Conservation (phyloP, 2,329 filamentous ascomycete species). For the Cordyceps farinosa region DNA sequence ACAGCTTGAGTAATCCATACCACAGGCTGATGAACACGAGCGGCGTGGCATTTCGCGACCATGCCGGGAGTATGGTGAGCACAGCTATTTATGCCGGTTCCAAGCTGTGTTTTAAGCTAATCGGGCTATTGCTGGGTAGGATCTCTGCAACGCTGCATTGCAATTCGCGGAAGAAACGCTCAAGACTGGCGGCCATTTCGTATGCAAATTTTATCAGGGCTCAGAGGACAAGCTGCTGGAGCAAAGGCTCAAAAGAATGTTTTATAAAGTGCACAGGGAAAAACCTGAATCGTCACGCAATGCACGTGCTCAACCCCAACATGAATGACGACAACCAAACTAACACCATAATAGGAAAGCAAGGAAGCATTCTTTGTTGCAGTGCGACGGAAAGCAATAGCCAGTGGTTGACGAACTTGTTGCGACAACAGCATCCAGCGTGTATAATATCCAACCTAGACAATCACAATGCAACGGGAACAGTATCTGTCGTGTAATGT, state of each 20-base stretch:
- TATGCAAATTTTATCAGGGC: conserved; percentile 98
- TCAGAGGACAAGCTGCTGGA: conserved; percentile 79
- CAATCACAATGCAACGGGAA: not conserved
- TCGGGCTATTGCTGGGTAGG: conserved; percentile 48
- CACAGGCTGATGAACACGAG: conserved; percentile 99
- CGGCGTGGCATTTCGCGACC: conserved; percentile 80
- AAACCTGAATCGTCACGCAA: conserved; percentile 89
- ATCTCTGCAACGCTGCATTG: conserved; percentile 83
- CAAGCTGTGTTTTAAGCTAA: not conserved
- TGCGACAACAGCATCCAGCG: conserved; percentile 2
- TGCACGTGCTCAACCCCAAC: conserved; percentile 50
- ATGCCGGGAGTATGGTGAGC: conserved; percentile 89
- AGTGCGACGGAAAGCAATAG: conserved; percentile 57
- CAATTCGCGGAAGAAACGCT: conserved; percentile 83
- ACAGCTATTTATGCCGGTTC: not conserved
- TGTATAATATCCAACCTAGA: conserved; percentile 30
- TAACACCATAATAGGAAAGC: conserved; percentile 33
- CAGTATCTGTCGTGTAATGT: conserved; percentile 5
- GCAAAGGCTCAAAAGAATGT: conserved; percentile 68
- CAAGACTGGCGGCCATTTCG: conserved; percentile 77
- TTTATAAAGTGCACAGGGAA: conserved; percentile 75
- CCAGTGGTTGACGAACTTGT: not conserved
- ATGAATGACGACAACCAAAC: not conserved
- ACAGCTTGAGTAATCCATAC: conserved; percentile 93
- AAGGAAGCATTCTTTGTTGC: conserved; percentile 86